Evolutionary conservation across 1,284 basidiomycete species (phyloP).

Genomic region (Cystobasidium pallidum): DNA sequence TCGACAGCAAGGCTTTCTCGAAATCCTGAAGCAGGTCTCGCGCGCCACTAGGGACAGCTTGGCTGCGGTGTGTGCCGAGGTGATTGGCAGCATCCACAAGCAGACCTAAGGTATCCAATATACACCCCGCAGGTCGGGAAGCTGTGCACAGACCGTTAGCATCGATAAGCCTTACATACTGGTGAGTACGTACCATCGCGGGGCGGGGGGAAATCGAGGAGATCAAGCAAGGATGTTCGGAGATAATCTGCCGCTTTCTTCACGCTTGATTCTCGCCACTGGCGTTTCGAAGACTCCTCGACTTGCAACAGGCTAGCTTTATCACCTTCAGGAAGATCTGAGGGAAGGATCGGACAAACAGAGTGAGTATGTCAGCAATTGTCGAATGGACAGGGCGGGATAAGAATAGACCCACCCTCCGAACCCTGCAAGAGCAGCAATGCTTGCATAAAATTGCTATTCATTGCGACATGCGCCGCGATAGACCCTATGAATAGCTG

Average conservation of each 20-base stretch:
- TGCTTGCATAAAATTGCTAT: constrained; percentile 27
- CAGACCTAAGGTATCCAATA: neutral
- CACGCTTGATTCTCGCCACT: constrained; percentile 12
- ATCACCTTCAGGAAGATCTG: constrained; percentile 16
- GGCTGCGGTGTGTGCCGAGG: constrained; percentile 22
- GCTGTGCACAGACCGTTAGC: neutral
- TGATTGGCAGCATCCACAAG: constrained; percentile 3
- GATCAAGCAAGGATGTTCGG: neutral
- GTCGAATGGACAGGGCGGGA: too few relatives aligned
- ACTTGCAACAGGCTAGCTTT: neutral
- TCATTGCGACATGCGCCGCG: constrained; percentile 26
- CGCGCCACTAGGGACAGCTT: constrained; percentile 4
- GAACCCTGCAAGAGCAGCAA: constrained; percentile 14
- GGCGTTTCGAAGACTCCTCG: constrained; percentile 11
- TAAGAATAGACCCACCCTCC: neutral
- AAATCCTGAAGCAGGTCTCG: neutral
- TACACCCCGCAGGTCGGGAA: neutral
- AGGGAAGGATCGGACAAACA: neutral
- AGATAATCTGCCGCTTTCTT: neutral
- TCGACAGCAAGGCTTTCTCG: neutral
- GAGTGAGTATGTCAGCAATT: too few relatives aligned
- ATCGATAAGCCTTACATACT: neutral
- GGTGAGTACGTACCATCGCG: neutral
- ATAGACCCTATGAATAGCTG: constrained; percentile 36
- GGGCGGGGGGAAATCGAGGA: constrained; percentile 3